A percentile compares a stretch with the other conserved stretches of the same genome.
Conservation (phyloP, 2,329 filamentous ascomycete genomes). For the Fusarium sp. region DNA sequence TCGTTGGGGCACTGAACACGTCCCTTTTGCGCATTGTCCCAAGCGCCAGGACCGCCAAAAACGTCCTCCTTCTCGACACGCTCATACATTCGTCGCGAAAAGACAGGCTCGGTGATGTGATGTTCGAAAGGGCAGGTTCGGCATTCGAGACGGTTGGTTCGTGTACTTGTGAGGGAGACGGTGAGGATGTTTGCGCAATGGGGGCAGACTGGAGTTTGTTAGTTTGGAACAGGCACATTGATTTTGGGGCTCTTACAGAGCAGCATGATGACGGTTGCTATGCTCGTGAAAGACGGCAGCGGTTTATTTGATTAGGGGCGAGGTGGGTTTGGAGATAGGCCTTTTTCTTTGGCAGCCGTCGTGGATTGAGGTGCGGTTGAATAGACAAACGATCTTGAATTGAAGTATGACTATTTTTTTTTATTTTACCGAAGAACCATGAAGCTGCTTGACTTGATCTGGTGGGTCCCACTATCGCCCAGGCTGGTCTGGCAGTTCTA, state of each 20-base stretch:
- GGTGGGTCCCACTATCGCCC: conserved; percentile 30
- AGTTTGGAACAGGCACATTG: conserved; percentile 23
- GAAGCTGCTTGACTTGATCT: conserved; percentile 4
- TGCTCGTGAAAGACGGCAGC: not conserved
- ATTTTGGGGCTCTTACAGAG: conserved; percentile 65
- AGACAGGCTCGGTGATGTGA: conserved; percentile 81
- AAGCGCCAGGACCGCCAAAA: conserved; percentile 87
- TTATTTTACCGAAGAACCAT: not conserved
- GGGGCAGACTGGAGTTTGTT: conserved; percentile 73
- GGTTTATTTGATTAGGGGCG: not conserved
- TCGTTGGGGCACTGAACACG: conserved; percentile 85
- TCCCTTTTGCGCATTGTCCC: conserved; percentile 91
- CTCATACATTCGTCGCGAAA: conserved; percentile 84
- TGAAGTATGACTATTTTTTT: conserved; percentile 17
- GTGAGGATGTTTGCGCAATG: conserved; percentile 87
- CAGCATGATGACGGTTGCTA: conserved; percentile 63
- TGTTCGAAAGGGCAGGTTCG: conserved; percentile 95
- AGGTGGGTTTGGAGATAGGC: not conserved
- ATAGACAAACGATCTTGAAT: not conserved
- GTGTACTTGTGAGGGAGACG: conserved; percentile 69
- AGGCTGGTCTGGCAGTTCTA: conserved; percentile 18
- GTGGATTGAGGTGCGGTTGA: not conserved
- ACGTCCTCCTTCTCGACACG: conserved; percentile 90
- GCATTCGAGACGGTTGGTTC: conserved; percentile 89
- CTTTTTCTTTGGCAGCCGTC: not conserved